These are phyloP conservation scores for Colletotrichum ledebouriae DNA, from an alignment of 2,329 filamentous ascomycete genomes.

Conservation along the genomic window DNA sequence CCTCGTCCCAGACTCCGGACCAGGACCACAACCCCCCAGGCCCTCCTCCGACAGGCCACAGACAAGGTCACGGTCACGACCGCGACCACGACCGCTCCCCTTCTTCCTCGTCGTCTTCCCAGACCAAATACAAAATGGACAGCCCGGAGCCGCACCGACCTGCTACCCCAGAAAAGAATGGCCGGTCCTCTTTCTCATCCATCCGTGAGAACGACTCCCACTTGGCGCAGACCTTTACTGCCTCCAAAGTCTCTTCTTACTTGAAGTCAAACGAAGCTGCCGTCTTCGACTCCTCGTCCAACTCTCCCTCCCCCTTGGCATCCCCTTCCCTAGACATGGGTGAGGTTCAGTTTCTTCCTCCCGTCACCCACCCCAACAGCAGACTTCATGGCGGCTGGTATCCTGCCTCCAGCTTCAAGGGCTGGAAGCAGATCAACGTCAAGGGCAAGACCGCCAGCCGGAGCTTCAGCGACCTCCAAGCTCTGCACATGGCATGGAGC, in stretches of 20 bases:
- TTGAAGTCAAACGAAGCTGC: conserved; percentile 61
- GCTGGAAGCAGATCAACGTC: conserved; percentile 74
- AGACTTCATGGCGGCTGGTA: conserved; percentile 70
- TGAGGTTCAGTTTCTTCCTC: conserved; percentile 61
- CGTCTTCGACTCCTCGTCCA: conserved; percentile 63
- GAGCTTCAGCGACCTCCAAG: conserved; percentile 72
- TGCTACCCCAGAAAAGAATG: conserved; percentile 52
- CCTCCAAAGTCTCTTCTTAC: conserved; percentile 73
- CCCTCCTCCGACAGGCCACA: conserved; percentile 47
- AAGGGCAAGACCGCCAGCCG: conserved; percentile 71
- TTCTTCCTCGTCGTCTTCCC: background rate
- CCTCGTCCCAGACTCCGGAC: conserved; percentile 40
- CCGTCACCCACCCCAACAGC: conserved; percentile 68
- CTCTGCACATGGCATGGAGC: conserved; percentile 68
- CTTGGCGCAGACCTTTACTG: conserved; percentile 73
- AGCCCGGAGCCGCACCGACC: conserved; percentile 45
- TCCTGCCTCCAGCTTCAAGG: conserved; percentile 69
- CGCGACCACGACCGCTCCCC: conserved; percentile 11
- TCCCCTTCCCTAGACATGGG: conserved; percentile 51
- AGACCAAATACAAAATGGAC: conserved; percentile 48
- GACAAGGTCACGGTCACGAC: conserved; percentile 22
- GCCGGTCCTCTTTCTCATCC: conserved; percentile 72
- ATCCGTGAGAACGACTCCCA: conserved; percentile 71
- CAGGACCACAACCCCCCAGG: conserved; percentile 53
- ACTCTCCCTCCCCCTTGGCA: conserved; percentile 54